A percentile compares a stretch with the other conserved stretches of the same genome.
phyloP scores from a whole-genome alignment of 371 early-diverging fungal genomes.

The Mucor ambiguus region DNA sequence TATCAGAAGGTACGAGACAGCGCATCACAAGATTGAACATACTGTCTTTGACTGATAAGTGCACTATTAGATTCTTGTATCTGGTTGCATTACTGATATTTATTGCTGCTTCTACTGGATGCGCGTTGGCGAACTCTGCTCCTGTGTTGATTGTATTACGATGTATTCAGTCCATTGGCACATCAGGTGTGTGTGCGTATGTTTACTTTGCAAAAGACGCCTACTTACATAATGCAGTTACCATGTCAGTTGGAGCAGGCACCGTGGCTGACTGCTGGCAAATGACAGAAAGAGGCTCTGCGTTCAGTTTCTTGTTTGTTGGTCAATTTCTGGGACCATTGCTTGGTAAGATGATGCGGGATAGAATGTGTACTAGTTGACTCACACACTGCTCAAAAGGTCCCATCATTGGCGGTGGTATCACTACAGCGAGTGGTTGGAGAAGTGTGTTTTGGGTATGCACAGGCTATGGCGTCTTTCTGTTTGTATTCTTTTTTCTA shows the following conservation, averaged over 20 bases:
- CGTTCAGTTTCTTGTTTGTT: constrained; percentile 53
- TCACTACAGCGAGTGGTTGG: constrained; percentile 59
- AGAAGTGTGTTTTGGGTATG: constrained; percentile 68
- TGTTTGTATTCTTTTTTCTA: constrained; percentile 56
- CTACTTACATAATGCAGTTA: constrained; percentile 20
- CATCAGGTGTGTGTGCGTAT: constrained; percentile 49
- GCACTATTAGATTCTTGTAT: constrained; percentile 7
- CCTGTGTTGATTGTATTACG: constrained; percentile 63
- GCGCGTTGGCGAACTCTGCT: constrained; percentile 58
- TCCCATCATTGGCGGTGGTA: constrained; percentile 43
- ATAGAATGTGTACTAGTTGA: neutral
- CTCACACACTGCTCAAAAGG: constrained; percentile 16
- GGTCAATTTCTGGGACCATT: constrained; percentile 63
- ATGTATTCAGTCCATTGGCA: constrained; percentile 70
- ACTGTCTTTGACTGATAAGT: neutral
- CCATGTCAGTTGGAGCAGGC: constrained; percentile 49
- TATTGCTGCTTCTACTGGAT: constrained; percentile 62
- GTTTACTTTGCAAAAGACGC: neutral
- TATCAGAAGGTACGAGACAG: constrained; percentile 43
- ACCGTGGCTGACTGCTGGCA: constrained; percentile 45
- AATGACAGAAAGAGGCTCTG: constrained; percentile 41
- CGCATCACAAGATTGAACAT: neutral
- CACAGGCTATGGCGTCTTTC: constrained; percentile 59
- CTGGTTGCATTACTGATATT: constrained; percentile 60
- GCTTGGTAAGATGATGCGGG: constrained; percentile 25